Conservation (phyloP, 306 rosid species). For the Fragaria vesca region DNA sequence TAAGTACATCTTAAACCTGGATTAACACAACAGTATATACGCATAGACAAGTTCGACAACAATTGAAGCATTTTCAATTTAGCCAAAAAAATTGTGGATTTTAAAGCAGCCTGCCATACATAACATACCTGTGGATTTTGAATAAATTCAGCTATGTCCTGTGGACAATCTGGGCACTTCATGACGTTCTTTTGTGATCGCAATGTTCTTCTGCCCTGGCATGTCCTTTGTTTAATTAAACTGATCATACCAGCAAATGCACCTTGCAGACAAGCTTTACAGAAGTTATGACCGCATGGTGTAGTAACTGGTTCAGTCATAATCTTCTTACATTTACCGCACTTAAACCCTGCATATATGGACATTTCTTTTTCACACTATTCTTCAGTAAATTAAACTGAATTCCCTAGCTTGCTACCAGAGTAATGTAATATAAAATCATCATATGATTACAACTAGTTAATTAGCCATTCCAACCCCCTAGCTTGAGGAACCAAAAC, state of each 20-base stretch:
- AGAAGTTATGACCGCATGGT: constrained; percentile 66
- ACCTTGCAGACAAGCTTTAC: constrained; percentile 51
- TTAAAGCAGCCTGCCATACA: no score
- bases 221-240: constrained; percentile 31
- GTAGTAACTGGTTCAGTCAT: constrained; percentile 48
- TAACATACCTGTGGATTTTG: constrained; percentile 55
- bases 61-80: no score
- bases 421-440: no score
- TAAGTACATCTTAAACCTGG: no score
- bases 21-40: no score
- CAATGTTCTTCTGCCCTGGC: constrained; percentile 37
- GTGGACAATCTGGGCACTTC: constrained; percentile 61
- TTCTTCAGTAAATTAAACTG: no score
- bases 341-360: constrained; percentile 46
- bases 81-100: no score
- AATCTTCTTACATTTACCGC: constrained; percentile 43
- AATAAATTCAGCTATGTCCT: constrained; percentile 63
- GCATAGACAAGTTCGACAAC: no score
- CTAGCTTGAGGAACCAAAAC: no score
- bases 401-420: no score
- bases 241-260: constrained; percentile 42
- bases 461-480: no score
- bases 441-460: no score
- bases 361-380: background rate
- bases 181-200: constrained; percentile 53